Base-by-base conservation (phyloP, 768 basidiomycete genomes). In the Austroboletus eburneus region DNA sequence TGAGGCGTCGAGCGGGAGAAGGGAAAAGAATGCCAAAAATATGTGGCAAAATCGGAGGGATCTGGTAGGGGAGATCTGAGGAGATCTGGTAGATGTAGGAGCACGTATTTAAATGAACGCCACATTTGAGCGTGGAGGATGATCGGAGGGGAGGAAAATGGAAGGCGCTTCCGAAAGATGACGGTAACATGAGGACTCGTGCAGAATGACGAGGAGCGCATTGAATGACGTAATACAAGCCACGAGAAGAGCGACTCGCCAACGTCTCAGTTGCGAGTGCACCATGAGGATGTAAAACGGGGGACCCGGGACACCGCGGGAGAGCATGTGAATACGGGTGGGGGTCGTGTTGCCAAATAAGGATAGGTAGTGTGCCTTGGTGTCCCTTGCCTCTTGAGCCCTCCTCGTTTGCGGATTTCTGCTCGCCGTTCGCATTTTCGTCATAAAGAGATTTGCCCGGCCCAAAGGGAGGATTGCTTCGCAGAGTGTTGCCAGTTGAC, bases 311-410 rank as follows among this genome's bases (percentile, higher is more conserved):
- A 18, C 18, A 66, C 45, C 10, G 1, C 0, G 0, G 1, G 3
- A 21, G n/a, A 44, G 56, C 65, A 67, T 65, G 61, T 62, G 61
- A 66, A 67, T 48, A 23, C 27, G 12, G 8, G 30, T 14, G 30
- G 61, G 57, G 59, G 59, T 61, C 49, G 36, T 27, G 2, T 30
- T 54, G 0, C 54, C 30, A 7, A 1, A 51, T 54, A 7, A 23
- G 37, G 49, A 0, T 1, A 1, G 14, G 25, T 30, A 18, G 37
- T 27, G 51, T 59, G 45, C 46, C 51, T 58, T 56, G 48, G 40
- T 21, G 45, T 53, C 24, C 46, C 53, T 51, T 51, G 45, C 48
- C 52, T 44, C 48, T 56, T 46, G 38, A 52, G 55, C 54, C 39
- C 57, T 47, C 45, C 42, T 27, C 33, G 13, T 46, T 53, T 38